Evolutionary conservation across 176 grass and related monocot genomes (phyloP).

Genomic region (Lolium rigidum): DNA sequence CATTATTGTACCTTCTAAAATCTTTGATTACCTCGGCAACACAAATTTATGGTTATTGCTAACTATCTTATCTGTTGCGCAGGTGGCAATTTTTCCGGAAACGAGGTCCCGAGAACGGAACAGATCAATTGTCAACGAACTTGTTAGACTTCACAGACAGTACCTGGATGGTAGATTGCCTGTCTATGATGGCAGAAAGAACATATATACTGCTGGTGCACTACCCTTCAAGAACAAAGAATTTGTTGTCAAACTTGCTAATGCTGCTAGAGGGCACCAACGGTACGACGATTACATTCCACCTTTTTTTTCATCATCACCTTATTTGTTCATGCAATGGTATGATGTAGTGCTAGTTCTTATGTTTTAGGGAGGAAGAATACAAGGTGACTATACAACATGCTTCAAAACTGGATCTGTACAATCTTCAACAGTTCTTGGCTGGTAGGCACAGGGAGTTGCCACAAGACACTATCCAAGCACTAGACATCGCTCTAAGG

Average conservation of each 20-base stretch:
- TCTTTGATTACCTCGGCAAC: not conserved
- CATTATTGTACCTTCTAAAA: not conserved
- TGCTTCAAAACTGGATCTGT: constrained; percentile 47
- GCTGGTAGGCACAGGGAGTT: constrained; percentile 46
- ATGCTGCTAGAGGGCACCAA: not conserved
- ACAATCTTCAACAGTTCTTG: constrained; percentile 59
- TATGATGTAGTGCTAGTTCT: not conserved
- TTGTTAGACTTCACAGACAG: constrained; percentile 34
- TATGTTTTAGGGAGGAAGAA: constrained; percentile 42
- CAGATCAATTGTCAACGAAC: constrained; percentile 47
- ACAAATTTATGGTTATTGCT: not conserved
- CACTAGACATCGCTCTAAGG: constrained; percentile 77
- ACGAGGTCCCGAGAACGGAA: constrained; percentile 26
- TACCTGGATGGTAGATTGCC: constrained; percentile 44
- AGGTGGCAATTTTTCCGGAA: constrained; percentile 61
- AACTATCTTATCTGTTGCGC: not conserved
- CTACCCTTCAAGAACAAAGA: constrained; percentile 58
- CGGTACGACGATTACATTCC: constrained; percentile 24
- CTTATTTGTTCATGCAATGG: not conserved
- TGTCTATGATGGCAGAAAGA: constrained; percentile 64
- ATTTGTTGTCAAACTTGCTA: constrained; percentile 53
- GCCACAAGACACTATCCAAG: constrained; percentile 73
- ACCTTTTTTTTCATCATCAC: not conserved
- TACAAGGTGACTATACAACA: constrained; percentile 62
- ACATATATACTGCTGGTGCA: constrained; percentile 62